Evolutionary conservation across 2,329 filamentous ascomycete genomes (phyloP).

Genomic region (Drechslerella dactyloides): DNA sequence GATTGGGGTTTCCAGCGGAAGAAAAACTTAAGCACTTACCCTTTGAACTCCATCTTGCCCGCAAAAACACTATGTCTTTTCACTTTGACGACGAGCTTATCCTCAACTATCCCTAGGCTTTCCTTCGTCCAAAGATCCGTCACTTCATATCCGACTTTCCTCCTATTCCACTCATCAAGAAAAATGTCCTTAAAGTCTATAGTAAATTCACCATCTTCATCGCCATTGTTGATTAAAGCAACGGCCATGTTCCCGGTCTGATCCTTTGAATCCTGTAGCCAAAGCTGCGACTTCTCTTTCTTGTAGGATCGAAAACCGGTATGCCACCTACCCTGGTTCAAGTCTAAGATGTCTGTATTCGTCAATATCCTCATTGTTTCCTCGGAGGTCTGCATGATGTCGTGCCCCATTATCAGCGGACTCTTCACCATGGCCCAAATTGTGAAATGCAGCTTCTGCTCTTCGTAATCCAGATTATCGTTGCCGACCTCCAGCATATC

Average conservation of each 20-base stretch:
- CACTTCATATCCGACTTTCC: constrained; percentile 57
- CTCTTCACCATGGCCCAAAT: constrained; percentile 60
- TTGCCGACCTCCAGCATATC: constrained; percentile 61
- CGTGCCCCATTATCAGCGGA: constrained; percentile 60
- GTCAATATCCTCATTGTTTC: constrained; percentile 59
- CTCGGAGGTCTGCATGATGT: constrained; percentile 57
- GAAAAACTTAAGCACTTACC: constrained; percentile 13
- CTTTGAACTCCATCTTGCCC: constrained; percentile 17
- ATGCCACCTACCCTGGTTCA: constrained; percentile 60
- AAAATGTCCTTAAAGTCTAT: constrained; percentile 46
- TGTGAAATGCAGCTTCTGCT: constrained; percentile 58
- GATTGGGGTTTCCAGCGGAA: too few relatives aligned
- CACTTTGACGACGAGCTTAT: constrained; percentile 26
- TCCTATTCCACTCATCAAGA: constrained; percentile 39
- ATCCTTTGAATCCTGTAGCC: constrained; percentile 60
- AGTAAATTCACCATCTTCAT: constrained; percentile 28
- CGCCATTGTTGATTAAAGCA: constrained; percentile 55
- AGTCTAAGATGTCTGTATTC: constrained; percentile 59
- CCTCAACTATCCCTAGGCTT: constrained; percentile 21
- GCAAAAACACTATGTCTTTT: constrained; percentile 42
- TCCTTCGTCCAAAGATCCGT: constrained; percentile 61
- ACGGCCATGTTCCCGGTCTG: constrained; percentile 57
- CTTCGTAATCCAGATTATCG: constrained; percentile 53
- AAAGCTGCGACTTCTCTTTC: constrained; percentile 62
- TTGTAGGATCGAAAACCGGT: constrained; percentile 59